These are phyloP conservation scores for Lentinula sp. DNA, from an alignment of 768 basidiomycete species.

Conservation along the genomic window DNA sequence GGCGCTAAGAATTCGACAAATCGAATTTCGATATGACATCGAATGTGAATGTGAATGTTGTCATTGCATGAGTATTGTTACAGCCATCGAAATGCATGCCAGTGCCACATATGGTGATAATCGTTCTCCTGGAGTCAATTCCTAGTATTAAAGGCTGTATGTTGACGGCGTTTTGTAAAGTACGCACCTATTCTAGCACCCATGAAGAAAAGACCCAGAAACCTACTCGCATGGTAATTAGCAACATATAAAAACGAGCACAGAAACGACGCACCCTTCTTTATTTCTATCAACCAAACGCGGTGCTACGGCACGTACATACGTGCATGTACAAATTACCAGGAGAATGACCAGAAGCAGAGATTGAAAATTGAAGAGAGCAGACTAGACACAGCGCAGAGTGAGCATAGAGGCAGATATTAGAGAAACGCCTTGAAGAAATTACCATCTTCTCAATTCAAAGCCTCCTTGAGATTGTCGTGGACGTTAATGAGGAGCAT, in stretches of 20 bases:
- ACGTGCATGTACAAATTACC: slow-evolving; percentile 95
- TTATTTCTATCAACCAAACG: slow-evolving; percentile 90
- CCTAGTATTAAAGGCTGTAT: neutral
- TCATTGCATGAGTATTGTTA: slow-evolving; percentile 40
- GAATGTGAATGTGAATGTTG: neutral
- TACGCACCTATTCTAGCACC: slow-evolving; percentile 86
- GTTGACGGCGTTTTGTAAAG: neutral
- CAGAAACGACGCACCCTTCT: slow-evolving; percentile 62
- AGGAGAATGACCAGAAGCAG: slow-evolving; percentile 90
- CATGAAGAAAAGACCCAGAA: slow-evolving; percentile 92
- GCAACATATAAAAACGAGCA: neutral
- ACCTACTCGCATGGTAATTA: slow-evolving; percentile 37
- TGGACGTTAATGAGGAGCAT: neutral
- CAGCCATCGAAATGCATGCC: slow-evolving; percentile 91
- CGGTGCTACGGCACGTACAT: slow-evolving; percentile 86
- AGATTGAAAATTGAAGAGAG: slow-evolving; percentile 97
- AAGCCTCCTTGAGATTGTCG: neutral
- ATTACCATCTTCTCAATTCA: neutral
- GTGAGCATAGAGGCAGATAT: too few relatives aligned
- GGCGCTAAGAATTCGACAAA: neutral
- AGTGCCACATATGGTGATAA: slow-evolving; percentile 94
- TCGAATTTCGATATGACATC: neutral
- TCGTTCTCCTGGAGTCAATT: slow-evolving; percentile 65
- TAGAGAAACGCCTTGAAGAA: neutral
- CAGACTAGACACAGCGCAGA: slow-evolving; percentile 29